Evolutionary conservation across 2,329 filamentous ascomycete species (phyloP).

Genomic region (Fusarium pseudonygamai): DNA sequence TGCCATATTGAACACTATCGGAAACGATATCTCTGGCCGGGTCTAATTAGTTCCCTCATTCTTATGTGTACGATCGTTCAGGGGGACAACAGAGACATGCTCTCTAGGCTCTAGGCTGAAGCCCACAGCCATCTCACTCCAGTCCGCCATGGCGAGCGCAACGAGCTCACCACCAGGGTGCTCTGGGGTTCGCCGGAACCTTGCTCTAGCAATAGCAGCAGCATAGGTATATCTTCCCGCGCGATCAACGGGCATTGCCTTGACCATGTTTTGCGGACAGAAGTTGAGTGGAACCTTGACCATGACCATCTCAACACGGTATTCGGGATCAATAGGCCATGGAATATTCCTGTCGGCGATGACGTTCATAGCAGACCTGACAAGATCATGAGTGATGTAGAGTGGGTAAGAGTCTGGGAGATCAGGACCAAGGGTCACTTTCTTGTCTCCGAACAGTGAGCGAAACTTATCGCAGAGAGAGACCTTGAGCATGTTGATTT

Average conservation of each 20-base stretch:
- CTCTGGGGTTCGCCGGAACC: constrained; percentile 11
- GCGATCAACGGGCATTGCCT: background rate
- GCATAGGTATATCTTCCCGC: constrained; percentile 2
- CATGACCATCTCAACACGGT: background rate
- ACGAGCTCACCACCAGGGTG: constrained; percentile 16
- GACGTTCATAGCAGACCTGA: background rate
- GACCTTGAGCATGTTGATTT: background rate
- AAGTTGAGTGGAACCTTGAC: constrained; percentile 1
- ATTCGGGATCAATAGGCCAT: constrained; percentile 6
- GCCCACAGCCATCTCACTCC: background rate
- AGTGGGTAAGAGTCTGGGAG: constrained; percentile 4
- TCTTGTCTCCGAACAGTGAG: background rate
- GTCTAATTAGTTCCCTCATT: background rate
- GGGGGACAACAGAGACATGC: background rate
- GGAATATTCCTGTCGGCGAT: background rate
- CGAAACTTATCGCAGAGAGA: background rate
- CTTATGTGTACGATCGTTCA: background rate
- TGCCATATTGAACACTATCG: background rate
- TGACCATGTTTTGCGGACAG: background rate
- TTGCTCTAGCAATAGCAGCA: constrained; percentile 1
- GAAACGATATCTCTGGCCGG: background rate
- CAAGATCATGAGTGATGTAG: constrained; percentile 8
- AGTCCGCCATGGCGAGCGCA: background rate
- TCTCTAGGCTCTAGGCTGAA: background rate
- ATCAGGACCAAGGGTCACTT: background rate